A percentile compares a stretch with the other conserved stretches of the same genome.
These are phyloP conservation scores for Aspergillus sp. DNA, from an alignment of 2,329 filamentous ascomycete genomes.

Conservation along the genomic window DNA sequence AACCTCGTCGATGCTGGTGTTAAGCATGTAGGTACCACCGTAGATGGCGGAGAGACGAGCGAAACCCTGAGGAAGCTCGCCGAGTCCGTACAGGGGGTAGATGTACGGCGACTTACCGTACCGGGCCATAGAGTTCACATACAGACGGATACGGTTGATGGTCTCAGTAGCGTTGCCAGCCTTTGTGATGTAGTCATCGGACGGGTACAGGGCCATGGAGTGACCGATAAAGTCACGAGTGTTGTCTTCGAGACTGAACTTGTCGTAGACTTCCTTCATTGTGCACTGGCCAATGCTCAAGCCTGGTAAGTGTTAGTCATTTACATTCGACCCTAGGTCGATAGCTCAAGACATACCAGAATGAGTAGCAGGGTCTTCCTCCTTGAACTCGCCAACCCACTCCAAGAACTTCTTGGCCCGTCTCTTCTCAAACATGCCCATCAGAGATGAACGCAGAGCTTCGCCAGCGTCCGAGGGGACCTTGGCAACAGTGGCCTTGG, in stretches of 20 bases:
- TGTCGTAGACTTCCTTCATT: constrained; percentile 99
- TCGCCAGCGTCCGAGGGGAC: constrained; percentile 90
- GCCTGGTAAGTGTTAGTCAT: constrained; percentile 48
- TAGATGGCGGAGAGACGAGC: constrained; percentile 97
- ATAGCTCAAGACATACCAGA: constrained; percentile 61
- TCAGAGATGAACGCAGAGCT: constrained; percentile 84
- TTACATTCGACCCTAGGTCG: constrained; percentile 1
- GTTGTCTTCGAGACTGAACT: constrained; percentile 83
- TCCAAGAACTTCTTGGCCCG: constrained; percentile 95
- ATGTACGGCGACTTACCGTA: constrained; percentile 99
- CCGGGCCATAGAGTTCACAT: constrained; percentile 94
- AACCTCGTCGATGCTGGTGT: constrained; percentile 88
- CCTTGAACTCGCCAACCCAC: constrained; percentile 85
- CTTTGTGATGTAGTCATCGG: constrained; percentile 76
- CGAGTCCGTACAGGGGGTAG: constrained; percentile 96
- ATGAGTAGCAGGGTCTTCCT: constrained; percentile 77
- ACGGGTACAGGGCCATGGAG: constrained; percentile 93
- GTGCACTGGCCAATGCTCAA: constrained; percentile 73
- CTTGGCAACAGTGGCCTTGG: constrained; percentile 90
- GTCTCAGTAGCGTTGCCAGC: constrained; percentile 74
- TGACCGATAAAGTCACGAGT: constrained; percentile 97
- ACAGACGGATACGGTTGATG: constrained; percentile 87
- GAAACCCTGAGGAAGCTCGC: constrained; percentile 95
- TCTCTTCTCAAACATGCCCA: constrained; percentile 97
- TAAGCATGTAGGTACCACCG: constrained; percentile 98